Evolutionary conservation across 768 basidiomycete species (phyloP).

Genomic region (Phlegmacium glaucopus): DNA sequence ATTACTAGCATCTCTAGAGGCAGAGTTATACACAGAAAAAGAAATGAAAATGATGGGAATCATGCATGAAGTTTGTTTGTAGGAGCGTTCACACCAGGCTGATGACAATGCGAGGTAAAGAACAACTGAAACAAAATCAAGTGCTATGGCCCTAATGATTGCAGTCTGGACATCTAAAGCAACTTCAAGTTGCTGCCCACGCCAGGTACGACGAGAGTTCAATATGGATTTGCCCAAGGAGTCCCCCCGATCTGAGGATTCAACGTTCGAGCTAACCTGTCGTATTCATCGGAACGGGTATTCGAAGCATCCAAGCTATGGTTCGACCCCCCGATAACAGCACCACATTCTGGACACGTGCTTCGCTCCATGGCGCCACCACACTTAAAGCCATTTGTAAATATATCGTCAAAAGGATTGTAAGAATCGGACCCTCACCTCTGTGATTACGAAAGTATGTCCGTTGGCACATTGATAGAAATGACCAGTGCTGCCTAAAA

Average conservation of each 20-base stretch:
- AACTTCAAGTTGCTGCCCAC: no score
- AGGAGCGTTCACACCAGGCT: no score
- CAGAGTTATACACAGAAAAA: no score
- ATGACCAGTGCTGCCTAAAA: conserved; percentile 36
- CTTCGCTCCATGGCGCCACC: conserved; percentile 50
- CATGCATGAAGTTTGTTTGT: no score
- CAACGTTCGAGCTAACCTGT: conserved; percentile 31
- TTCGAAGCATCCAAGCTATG: conserved; percentile 45
- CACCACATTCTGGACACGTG: conserved; percentile 57
- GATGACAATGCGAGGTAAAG: no score
- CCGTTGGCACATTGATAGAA: conserved; percentile 56
- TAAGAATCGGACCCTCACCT: conserved; percentile 31
- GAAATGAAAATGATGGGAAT: no score
- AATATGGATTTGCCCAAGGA: conserved; percentile 4
- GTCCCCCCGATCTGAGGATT: neutral
- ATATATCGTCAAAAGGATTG: neutral
- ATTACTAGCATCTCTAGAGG: no score
- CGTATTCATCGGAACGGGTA: conserved; percentile 42
- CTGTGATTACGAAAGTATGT: conserved; percentile 56
- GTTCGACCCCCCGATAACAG: conserved; percentile 44
- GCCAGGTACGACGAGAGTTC: no score
- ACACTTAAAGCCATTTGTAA: conserved; percentile 37
- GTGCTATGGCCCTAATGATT: no score
- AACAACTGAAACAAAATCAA: no score
- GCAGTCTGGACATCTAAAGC: no score